phyloP scores from a whole-genome alignment of 2,329 filamentous ascomycete species.

The Fusarium nisikadoi region DNA sequence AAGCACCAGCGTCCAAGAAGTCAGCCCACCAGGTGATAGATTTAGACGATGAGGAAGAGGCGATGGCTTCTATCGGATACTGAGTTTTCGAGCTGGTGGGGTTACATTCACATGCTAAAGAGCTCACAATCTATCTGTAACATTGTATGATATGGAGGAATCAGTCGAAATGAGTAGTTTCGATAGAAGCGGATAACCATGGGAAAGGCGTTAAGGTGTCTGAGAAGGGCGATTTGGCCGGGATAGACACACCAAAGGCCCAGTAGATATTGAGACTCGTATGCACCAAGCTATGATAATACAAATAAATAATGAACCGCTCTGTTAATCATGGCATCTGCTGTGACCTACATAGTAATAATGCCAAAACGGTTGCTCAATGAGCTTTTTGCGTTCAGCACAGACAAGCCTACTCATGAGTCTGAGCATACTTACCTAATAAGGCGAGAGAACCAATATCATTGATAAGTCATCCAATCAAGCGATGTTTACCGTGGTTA shows the following conservation, averaged over 20 bases:
- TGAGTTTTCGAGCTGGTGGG: conserved; percentile 5
- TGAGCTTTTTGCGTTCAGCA: neutral
- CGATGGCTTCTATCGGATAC: conserved; percentile 59
- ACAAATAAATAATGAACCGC: conserved; percentile 29
- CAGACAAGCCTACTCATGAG: neutral
- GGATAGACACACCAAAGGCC: conserved; percentile 6
- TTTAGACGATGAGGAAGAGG: conserved; percentile 63
- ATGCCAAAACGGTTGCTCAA: neutral
- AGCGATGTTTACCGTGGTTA: neutral
- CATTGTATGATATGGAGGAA: conserved; percentile 22
- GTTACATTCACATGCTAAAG: conserved; percentile 2
- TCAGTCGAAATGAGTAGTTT: neutral
- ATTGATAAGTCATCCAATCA: neutral
- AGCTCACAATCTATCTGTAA: conserved; percentile 4
- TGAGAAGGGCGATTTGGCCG: conserved; percentile 14
- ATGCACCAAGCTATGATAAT: conserved; percentile 26
- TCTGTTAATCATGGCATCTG: neutral
- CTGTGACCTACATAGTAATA: neutral
- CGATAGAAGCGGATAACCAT: conserved; percentile 10
- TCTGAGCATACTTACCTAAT: neutral
- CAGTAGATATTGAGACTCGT: conserved; percentile 34
- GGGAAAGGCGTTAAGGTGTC: conserved; percentile 26
- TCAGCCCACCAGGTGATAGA: conserved; percentile 40
- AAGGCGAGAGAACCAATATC: neutral
- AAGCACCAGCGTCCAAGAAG: conserved; percentile 30